phyloP scores from a whole-genome alignment of 306 rosid species.

The Rubus parviflorus region DNA sequence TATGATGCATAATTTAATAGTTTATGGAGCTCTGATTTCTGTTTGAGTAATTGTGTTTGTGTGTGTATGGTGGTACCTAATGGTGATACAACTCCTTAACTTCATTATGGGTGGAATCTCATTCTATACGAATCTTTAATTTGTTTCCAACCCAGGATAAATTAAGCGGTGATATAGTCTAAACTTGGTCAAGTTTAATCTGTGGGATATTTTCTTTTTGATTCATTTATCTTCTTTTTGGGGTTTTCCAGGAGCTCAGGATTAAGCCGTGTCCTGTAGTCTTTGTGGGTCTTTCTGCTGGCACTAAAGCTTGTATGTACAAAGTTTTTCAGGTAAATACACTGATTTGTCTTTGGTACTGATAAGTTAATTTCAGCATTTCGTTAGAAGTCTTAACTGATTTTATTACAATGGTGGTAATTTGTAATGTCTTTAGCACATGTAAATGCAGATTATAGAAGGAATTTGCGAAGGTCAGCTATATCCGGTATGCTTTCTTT shows the following conservation, averaged over 20 bases:
- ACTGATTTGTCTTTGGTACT: slow-evolving; percentile 13
- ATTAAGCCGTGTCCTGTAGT: slow-evolving; percentile 72
- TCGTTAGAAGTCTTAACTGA: slow-evolving; percentile 11
- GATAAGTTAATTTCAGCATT: slow-evolving; percentile 23
- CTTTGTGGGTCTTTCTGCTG: slow-evolving; percentile 80
- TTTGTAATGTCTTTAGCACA: slow-evolving; percentile 20
- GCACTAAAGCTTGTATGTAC: slow-evolving; percentile 87
- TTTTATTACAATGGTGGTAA: slow-evolving; percentile 1
- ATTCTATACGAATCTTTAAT: background rate
- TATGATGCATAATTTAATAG: slow-evolving; percentile 19
- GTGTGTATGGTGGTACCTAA: background rate
- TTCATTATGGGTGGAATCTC: background rate
- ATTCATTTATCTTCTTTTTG: slow-evolving; percentile 15
- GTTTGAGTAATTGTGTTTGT: background rate
- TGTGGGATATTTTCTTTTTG: background rate
- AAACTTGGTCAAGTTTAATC: slow-evolving; percentile 19
- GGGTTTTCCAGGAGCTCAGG: slow-evolving; percentile 67
- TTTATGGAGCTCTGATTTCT: slow-evolving; percentile 11
- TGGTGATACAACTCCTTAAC: background rate
- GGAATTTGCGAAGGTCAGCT: slow-evolving; percentile 69
- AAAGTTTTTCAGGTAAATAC: slow-evolving; percentile 71
- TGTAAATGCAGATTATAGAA: slow-evolving; percentile 66
- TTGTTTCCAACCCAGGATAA: background rate
- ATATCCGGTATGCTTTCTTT: slow-evolving; percentile 53
- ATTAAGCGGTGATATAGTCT: slow-evolving; percentile 8